Percentiles rank a stretch among this genome's conserved stretches.
Conservation (phyloP, 352 stramenopile genomes). For the Phytopythium delawarense region DNA sequence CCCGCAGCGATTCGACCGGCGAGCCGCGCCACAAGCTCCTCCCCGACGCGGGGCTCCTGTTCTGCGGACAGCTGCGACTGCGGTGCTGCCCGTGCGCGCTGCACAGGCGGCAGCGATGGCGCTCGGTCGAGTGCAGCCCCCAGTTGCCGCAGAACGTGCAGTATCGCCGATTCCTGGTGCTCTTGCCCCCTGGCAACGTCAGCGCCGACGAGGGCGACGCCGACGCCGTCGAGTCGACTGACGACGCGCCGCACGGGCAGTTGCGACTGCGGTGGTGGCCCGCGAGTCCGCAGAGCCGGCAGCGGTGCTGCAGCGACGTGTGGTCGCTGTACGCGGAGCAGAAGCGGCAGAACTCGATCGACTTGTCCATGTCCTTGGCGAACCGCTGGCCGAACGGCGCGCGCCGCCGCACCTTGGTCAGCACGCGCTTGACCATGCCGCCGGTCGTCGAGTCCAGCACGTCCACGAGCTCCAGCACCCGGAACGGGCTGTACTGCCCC, state of each 20-base stretch:
- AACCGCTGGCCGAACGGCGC: slow-evolving; percentile 36
- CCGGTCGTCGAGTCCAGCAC: slow-evolving; percentile 73
- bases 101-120: slow-evolving; percentile 58
- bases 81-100: slow-evolving; percentile 48
- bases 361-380: slow-evolving; percentile 18
- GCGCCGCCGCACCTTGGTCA: slow-evolving; percentile 59
- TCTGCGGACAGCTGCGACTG: slow-evolving; percentile 39
- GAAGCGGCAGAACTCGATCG: slow-evolving; percentile 66
- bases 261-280: slow-evolving; percentile 60
- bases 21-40: slow-evolving; percentile 42
- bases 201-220: slow-evolving; percentile 12
- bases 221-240: slow-evolving; percentile 8
- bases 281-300: slow-evolving; percentile 48
- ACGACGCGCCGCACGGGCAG: slow-evolving; percentile 32
- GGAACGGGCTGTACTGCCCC: slow-evolving; percentile 43
- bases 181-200: slow-evolving; percentile 5
- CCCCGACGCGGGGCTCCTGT: background rate
- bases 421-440: slow-evolving; percentile 67
- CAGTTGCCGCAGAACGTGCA: slow-evolving; percentile 56
- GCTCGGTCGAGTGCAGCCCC: slow-evolving; percentile 52
- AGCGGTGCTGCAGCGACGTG: slow-evolving; percentile 56
- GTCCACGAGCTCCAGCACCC: slow-evolving; percentile 72
- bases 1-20: slow-evolving; percentile 27
- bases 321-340: slow-evolving; percentile 69
- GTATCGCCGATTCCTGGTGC: slow-evolving; percentile 22